phyloP scores from a whole-genome alignment of 2,329 filamentous ascomycete species.

The Ophiostoma tasmaniense region DNA sequence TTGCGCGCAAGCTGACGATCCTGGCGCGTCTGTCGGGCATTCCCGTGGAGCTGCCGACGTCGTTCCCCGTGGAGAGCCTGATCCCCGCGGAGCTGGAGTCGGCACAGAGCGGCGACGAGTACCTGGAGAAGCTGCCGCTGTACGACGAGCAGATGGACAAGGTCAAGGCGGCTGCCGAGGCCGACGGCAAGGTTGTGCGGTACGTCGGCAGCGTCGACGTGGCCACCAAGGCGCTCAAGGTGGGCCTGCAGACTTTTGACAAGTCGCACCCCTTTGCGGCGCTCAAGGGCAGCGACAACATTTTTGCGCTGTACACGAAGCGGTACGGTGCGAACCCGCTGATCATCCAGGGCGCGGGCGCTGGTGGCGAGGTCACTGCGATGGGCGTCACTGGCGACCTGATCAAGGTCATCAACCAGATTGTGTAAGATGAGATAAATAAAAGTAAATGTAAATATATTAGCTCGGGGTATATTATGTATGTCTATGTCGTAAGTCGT shows the following conservation, averaged over 20 bases:
- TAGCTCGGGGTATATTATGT: neutral
- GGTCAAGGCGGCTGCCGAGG: constrained; percentile 74
- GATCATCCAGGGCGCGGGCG: constrained; percentile 89
- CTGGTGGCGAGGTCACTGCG: constrained; percentile 89
- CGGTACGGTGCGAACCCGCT: constrained; percentile 86
- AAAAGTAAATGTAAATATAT: neutral
- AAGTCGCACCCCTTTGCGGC: constrained; percentile 84
- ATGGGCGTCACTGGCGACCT: constrained; percentile 96
- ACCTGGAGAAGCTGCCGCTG: constrained; percentile 67
- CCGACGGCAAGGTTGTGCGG: constrained; percentile 81
- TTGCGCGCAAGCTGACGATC: constrained; percentile 94
- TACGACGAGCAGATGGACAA: constrained; percentile 89
- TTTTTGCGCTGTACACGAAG: constrained; percentile 97
- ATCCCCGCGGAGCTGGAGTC: constrained; percentile 82
- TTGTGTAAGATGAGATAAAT: constrained; percentile 34
- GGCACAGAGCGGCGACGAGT: constrained; percentile 70
- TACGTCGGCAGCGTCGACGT: constrained; percentile 94
- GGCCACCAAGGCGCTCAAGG: constrained; percentile 70
- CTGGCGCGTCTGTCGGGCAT: constrained; percentile 79
- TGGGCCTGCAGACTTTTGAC: constrained; percentile 85
- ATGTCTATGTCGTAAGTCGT: neutral
- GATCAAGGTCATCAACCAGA: constrained; percentile 73
- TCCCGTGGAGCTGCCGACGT: constrained; percentile 70
- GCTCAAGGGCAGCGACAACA: constrained; percentile 95
- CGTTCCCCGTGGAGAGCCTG: constrained; percentile 88